Base-by-base conservation (phyloP, 208 protist species). In the Zelonia costaricensis region DNA sequence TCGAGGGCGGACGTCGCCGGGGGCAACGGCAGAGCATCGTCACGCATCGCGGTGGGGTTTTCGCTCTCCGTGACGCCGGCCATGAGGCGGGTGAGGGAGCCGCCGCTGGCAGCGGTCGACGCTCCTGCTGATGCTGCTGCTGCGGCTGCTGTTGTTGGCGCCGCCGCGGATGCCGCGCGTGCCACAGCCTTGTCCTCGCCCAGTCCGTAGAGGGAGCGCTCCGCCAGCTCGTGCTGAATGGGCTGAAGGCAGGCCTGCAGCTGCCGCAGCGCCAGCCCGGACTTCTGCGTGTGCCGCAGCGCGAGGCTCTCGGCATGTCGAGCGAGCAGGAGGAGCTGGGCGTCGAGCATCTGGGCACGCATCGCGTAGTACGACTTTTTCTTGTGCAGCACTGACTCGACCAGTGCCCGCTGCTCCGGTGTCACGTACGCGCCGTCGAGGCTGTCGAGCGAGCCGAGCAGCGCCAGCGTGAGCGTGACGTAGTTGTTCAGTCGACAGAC, bases 331-430 rank as follows among this genome's bases (percentile, higher is more conserved):
- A 74, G 58, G 25, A 91, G 63, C 63, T 97, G 94, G 12, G 92
- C 75, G 55, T 92, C 76, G n/a, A 98, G 56, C 48, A 93, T 91
- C 47, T 92, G 91, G 30, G 95, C 82, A 15, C 95, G 80, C 86
- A 97, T 98, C 59, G 90, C 94, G 69, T 98, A 98, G 73, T 98
- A 98, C 60, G 97, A 88, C 48, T 76, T 72, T 68, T 98, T 98
- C 56, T 97, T 98, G 47, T 75, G 62, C 63, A 92, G 93, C 1
- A 97, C 90, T 2, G 84, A 86, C 44, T 95, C 80, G 10, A 95
- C 94, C 27, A 94, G 47, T 9, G 62, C 59, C 25, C 91, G 86
- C 47, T 91, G 82, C 64, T 98, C 93, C 3, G 69, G 56, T 12
- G 85, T 88, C 44, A 98, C 76, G 20, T 53, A 43, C 27, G 62